These are phyloP conservation scores for Prunus mongolica DNA, from an alignment of 306 rosid species.

Conservation along the genomic window DNA sequence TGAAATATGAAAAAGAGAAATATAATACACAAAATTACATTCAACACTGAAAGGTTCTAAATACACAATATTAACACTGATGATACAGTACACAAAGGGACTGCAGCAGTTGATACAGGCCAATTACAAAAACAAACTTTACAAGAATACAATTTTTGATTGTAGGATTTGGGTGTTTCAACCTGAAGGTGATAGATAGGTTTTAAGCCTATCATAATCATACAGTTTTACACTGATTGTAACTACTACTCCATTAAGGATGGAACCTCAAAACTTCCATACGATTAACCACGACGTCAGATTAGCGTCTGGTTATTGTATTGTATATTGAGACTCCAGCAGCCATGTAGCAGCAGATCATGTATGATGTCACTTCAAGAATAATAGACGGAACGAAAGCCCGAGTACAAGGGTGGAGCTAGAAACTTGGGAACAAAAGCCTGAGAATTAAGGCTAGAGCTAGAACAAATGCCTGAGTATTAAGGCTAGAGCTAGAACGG, in stretches of 20 bases:
- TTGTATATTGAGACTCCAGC: too few species aligned
- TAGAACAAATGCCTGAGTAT: background rate
- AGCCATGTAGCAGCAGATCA: too few species aligned
- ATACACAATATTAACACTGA: background rate
- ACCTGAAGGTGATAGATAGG: background rate
- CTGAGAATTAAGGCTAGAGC: too few species aligned
- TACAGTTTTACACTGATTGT: background rate
- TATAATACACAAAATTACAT: background rate
- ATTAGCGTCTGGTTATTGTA: too few species aligned
- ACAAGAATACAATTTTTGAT: background rate
- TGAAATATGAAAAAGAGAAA: too few species aligned
- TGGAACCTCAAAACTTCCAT: background rate
- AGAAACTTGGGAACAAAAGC: too few species aligned
- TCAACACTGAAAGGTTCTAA: background rate
- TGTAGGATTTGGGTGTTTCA: too few species aligned
- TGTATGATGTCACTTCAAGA: background rate
- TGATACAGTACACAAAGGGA: background rate
- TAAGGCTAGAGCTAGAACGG: background rate
- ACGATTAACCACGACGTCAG: background rate
- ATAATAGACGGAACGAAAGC: background rate
- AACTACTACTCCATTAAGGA: background rate
- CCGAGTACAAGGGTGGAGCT: background rate
- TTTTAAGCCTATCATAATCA: background rate
- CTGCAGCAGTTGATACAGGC: too few species aligned
- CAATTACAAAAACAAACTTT: too few species aligned